Evolutionary conservation across 1,139 yeast genomes (phyloP), one percentile per base, ranked within the genome.

Genomic region (Candida sp.): DNA sequence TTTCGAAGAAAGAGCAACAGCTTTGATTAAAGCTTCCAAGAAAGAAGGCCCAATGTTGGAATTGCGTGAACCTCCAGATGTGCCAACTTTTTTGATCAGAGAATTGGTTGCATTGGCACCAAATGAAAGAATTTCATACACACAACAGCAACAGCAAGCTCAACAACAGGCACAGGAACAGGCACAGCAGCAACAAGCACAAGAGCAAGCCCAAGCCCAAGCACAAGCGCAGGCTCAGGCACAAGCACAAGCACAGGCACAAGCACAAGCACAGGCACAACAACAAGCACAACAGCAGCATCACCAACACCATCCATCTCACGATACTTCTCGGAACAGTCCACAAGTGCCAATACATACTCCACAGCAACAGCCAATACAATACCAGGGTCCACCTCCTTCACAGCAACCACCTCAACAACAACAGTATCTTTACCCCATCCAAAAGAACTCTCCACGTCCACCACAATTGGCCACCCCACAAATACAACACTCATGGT

Each of bases 1-100:
- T 49, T 73, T 78, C 46, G 82, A 77, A 51, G 72, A 72, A 49
- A 65, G 85, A 49, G 75, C 83, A 0, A 72, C 69, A 35, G 64
- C 69, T 5, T 65, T 80, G 48, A 67, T 70, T 6, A 68, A 69
- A 25, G 81, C 83, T 7, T 67, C 77, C 1, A 69, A 70, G 48
- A 75, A 77, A 12, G 77, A 75, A 49, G 77, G 70, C 2, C 77
- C 81, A 9, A 68, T 70, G 23, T 83, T 84, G 0, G 66, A 71
- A 1, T 68, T 78, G 51, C 68, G 81, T 57, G 75, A 74, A 8
- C 80, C 85, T 2, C 81, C 84, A 5, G 80, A 75, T 48, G 80
- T 83, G 22, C 84, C 86, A 5, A 63, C 70, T 44, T 67, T 66
- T 40, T 64, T 81, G 47, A 62, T 82, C 42, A 68, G 84, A 55